phyloP scores from a whole-genome alignment of 805 yeast species.

The Grigorovia jiainica region DNA sequence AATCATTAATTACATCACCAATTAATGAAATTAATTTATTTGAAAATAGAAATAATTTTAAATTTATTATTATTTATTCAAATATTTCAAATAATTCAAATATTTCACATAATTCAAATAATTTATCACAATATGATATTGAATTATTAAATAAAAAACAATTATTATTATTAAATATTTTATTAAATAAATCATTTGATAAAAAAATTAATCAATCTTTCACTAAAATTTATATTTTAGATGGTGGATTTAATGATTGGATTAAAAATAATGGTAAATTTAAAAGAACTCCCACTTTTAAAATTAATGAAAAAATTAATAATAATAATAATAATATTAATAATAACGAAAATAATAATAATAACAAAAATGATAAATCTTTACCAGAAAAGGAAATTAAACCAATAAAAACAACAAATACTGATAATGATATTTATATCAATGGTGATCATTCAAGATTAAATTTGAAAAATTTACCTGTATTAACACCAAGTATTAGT shows the following conservation, averaged over 20 bases:
- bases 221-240: constrained; percentile 13
- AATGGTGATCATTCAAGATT: constrained; percentile 18
- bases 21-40: constrained; percentile 47
- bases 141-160: constrained; percentile 11
- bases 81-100: too few relatives aligned
- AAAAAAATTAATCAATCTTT: constrained; percentile 15
- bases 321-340: background rate
- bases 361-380: background rate
- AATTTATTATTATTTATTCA: constrained; percentile 52
- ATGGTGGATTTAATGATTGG: constrained; percentile 24
- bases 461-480: constrained; percentile 15
- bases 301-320: background rate
- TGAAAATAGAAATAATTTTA: constrained; percentile 43
- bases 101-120: constrained; percentile 12
- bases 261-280: constrained; percentile 8
- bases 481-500: constrained; percentile 10
- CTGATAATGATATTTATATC: constrained; percentile 13
- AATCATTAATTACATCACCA: constrained; percentile 49
- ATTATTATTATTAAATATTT: constrained; percentile 14
- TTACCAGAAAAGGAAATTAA: background rate
- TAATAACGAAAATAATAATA: background rate
- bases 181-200: constrained; percentile 21
- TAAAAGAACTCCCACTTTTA: background rate
- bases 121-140: background rate
- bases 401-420: background rate